A percentile compares a stretch with the other conserved stretches of the same genome.
These are phyloP conservation scores for Nicotiana attenuata DNA, from an alignment of 257 asterid genomes.

Conservation along the genomic window DNA sequence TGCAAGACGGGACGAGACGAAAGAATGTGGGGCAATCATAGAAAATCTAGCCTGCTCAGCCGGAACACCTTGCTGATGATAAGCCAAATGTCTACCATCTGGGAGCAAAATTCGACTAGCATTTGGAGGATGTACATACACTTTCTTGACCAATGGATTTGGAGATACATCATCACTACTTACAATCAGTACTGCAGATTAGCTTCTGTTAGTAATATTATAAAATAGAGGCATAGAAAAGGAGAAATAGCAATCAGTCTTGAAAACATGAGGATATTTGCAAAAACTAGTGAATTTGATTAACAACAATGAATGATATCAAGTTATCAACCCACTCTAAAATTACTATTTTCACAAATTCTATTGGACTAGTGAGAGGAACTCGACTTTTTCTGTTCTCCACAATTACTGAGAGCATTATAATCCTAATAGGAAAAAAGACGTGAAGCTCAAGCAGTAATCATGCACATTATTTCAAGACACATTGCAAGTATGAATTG, in stretches of 20 bases:
- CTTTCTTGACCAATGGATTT: conserved; percentile 50
- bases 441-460: not conserved
- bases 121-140: conserved; percentile 65
- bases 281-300: not conserved
- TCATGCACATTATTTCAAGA: not conserved
- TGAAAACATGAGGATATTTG: not conserved
- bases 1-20: conserved; percentile 91
- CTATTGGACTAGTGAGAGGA: not conserved
- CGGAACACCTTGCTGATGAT: conserved; percentile 78
- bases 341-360: not conserved
- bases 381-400: not conserved
- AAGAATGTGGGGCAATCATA: conserved; percentile 64
- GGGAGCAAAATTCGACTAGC: conserved; percentile 82
- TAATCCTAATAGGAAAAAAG: not conserved
- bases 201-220: conserved; percentile 17
- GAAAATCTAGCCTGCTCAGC: conserved; percentile 76
- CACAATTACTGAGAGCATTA: not conserved
- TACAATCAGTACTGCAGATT: conserved; percentile 69
- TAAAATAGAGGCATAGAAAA: not conserved
- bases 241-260: not conserved
- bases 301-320: not conserved
- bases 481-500: not conserved
- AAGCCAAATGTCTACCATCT: conserved; percentile 82
- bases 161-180: conserved; percentile 38
- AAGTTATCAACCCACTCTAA: not conserved